A percentile compares a stretch with the other conserved stretches of the same genome.
phyloP scores from a whole-genome alignment of 768 basidiomycete genomes.

The Mycena maculata region DNA sequence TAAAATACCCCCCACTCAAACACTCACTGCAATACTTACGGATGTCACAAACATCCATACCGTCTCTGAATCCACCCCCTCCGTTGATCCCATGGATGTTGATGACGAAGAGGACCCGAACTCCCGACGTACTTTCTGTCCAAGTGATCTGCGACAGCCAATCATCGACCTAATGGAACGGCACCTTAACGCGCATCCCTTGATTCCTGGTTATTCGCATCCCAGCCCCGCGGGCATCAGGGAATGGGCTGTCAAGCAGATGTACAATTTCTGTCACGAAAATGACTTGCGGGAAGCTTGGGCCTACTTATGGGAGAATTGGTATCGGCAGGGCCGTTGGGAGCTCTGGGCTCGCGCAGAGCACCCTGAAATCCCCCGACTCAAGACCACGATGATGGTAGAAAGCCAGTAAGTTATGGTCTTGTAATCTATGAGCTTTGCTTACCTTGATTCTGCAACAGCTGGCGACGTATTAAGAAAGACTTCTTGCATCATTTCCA shows the following conservation, averaged over 20 bases:
- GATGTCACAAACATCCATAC: not conserved
- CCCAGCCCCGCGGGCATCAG: constrained; percentile 13
- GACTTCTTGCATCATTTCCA: constrained; percentile 40
- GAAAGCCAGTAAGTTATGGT: constrained; percentile 23
- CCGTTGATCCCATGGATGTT: not conserved
- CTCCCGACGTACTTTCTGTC: constrained; percentile 17
- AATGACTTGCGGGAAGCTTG: constrained; percentile 21
- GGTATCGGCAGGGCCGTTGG: constrained; percentile 16
- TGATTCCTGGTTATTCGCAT: constrained; percentile 13
- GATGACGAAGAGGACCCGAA: not conserved
- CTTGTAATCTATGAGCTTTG: no score
- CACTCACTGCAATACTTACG: not conserved
- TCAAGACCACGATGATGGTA: constrained; percentile 26
- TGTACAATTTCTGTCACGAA: constrained; percentile 26
- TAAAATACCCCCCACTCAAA: not conserved
- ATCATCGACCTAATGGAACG: constrained; percentile 18
- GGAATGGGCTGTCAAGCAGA: constrained; percentile 21
- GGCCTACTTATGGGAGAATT: constrained; percentile 20
- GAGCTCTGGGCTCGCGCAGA: constrained; percentile 28
- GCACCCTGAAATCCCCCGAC: constrained; percentile 6
- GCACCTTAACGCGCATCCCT: constrained; percentile 12
- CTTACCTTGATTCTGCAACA: no score
- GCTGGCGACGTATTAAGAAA: constrained; percentile 38
- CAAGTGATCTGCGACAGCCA: not conserved
- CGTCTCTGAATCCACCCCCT: not conserved